Conservation (phyloP, 208 protist species). For the Porcisia deanei region DNA sequence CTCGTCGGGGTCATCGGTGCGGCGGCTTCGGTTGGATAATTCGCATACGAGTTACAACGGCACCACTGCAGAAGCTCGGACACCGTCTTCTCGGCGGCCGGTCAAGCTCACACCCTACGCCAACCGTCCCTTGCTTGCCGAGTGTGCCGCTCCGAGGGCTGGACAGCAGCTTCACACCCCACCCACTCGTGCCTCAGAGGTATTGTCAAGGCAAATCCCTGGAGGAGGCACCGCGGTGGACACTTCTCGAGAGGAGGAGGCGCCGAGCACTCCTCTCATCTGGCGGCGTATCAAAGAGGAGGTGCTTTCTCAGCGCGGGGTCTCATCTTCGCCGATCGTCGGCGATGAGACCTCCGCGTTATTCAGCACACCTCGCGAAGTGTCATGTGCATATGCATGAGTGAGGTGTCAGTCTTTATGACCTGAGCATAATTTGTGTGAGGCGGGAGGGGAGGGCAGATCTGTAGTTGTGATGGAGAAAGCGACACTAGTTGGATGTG, state of each 20-base stretch:
- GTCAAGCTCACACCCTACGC: not conserved
- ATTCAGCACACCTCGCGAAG: slow-evolving; percentile 25
- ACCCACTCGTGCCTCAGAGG: not conserved
- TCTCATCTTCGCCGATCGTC: slow-evolving; percentile 12
- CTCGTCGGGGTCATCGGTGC: not conserved
- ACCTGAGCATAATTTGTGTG: not conserved
- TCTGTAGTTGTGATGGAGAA: not conserved
- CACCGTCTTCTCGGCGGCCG: slow-evolving; percentile 13
- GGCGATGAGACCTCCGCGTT: slow-evolving; percentile 9
- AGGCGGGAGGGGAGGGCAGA: not conserved
- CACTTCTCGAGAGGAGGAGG: not conserved
- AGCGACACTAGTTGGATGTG: not conserved
- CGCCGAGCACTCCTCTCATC: slow-evolving; percentile 11
- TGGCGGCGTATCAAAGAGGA: slow-evolving; percentile 31
- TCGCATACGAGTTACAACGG: not conserved
- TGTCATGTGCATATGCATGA: slow-evolving; percentile 8
- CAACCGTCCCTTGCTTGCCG: not conserved
- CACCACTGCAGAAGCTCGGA: slow-evolving; percentile 5
- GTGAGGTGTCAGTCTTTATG: not conserved
- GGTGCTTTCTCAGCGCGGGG: slow-evolving; percentile 6
- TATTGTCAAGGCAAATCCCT: not conserved
- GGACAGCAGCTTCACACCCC: not conserved
- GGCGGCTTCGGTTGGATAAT: not conserved
- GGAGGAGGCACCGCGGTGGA: not conserved
- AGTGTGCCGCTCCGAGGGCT: not conserved